Evolutionary conservation across 2,329 filamentous ascomycete genomes (phyloP).

Genomic region (Claviceps africana): DNA sequence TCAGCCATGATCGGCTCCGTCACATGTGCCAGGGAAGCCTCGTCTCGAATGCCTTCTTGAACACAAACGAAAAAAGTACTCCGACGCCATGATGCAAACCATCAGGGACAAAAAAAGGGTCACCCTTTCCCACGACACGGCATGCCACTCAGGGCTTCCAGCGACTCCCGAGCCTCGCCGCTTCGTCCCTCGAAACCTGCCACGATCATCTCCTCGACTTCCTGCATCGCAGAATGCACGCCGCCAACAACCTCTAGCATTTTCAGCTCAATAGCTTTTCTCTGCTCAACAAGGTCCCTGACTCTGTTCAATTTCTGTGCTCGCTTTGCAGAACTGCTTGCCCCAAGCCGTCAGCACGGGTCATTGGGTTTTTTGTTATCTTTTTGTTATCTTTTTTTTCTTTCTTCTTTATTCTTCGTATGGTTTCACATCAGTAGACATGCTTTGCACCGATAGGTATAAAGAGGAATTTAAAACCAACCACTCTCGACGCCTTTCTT

Average conservation of each 20-base stretch:
- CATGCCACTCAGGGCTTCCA: slow-evolving; percentile 2
- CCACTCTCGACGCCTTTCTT: slow-evolving; percentile 13
- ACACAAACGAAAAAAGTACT: not conserved
- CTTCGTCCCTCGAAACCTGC: slow-evolving; percentile 16
- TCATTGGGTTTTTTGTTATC: too few relatives aligned
- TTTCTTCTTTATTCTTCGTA: not conserved
- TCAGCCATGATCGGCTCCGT: not conserved
- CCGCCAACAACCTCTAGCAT: slow-evolving; percentile 14
- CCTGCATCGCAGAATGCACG: slow-evolving; percentile 8
- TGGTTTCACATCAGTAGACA: not conserved
- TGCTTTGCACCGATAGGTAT: too few relatives aligned
- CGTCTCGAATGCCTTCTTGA: not conserved
- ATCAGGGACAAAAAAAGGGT: not conserved
- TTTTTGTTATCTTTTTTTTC: not conserved
- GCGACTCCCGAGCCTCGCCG: slow-evolving; percentile 9
- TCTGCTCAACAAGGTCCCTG: slow-evolving; percentile 12
- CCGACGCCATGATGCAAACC: not conserved
- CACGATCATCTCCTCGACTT: slow-evolving; percentile 18
- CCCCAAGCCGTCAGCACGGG: not conserved
- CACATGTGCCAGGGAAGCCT: not conserved
- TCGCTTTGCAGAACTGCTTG: slow-evolving; percentile 8
- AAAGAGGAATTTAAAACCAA: slow-evolving; percentile 2
- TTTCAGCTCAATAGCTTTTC: slow-evolving; percentile 13
- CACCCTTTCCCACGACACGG: not conserved
- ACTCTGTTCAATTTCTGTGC: slow-evolving; percentile 10